phyloP scores from a whole-genome alignment of 176 grass and related monocot genomes.

The Eleusine coracana region DNA sequence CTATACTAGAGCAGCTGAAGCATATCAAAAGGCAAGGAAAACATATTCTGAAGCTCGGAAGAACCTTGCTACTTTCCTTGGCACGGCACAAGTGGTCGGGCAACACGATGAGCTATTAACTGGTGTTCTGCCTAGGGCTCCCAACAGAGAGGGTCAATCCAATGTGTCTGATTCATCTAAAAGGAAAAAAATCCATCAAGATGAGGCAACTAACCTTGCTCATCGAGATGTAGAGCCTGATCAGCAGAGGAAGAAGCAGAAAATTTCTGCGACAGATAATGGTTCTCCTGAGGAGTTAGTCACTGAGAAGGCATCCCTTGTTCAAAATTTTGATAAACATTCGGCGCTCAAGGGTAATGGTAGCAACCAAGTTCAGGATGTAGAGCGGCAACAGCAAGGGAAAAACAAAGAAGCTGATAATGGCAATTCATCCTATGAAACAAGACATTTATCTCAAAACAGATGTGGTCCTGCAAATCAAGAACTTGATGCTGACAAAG shows the following conservation, averaged over 20 bases:
- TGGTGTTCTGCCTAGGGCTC: conserved; percentile 22
- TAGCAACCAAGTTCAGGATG: conserved; percentile 15
- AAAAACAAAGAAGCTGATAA: conserved; percentile 37
- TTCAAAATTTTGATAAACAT: conserved; percentile 16
- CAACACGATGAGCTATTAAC: conserved; percentile 18
- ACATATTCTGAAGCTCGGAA: conserved; percentile 42
- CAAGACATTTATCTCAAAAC: conserved; percentile 24
- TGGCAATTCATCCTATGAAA: conserved; percentile 32
- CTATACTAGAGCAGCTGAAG: conserved; percentile 38
- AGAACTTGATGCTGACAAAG: conserved; percentile 22
- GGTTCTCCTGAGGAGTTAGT: conserved; percentile 14
- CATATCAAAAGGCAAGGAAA: conserved; percentile 48
- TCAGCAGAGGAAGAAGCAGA: conserved; percentile 41
- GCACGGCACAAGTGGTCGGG: not conserved
- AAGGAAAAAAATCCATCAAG: conserved; percentile 17
- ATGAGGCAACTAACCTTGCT: conserved; percentile 6
- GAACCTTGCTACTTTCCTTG: conserved; percentile 38
- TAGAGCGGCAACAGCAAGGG: conserved; percentile 21
- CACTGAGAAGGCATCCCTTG: conserved; percentile 20
- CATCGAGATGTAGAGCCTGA: conserved; percentile 6
- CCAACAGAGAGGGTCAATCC: conserved; percentile 2
- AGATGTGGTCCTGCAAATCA: conserved; percentile 27
- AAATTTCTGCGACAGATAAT: conserved; percentile 33
- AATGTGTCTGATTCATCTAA: conserved; percentile 3
- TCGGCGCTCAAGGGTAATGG: conserved; percentile 25